Base-by-base conservation (phyloP, 176 grass and related monocot species). In the Carex pumila region DNA sequence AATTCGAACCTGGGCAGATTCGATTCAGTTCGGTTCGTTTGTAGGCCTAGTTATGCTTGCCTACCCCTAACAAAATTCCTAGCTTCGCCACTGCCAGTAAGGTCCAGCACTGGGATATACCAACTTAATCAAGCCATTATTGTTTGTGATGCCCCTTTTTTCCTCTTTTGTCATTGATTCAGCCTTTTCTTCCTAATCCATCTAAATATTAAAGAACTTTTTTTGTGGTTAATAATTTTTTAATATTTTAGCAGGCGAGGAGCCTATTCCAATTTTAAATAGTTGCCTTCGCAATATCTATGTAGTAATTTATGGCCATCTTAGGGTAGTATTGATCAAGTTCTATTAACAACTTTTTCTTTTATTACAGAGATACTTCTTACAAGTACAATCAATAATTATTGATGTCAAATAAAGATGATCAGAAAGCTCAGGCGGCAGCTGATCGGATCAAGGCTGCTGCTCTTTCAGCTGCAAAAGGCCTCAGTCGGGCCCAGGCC, bases 401-500 rank as follows among this genome's bases (percentile, higher is more conserved):
- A 29, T 32, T 13, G 21, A 94, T 97, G 92, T 90, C 92, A 7
- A 84, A 80, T 70, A 91, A 92, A 45, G 87, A 91, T 60, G 89
- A 90, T 36, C 85, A 87, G 73, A 88, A 90, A 22, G 80, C 81
- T 14, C 85, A 81, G 45, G 85, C 47, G 83, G 90, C 92, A 69
- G 65, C 86, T 32, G 87, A 97, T 21, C 45, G 74, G 58, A 91
- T 94, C 64, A 94, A 94, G 84, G 87, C 90, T 5, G 87, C 88
- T 0, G 84, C 89, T 0, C 72, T 94, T 29, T 84, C 90, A 34
- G 92, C 89, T 62, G 92, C 89, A 12, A 91, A 97, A 72, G 92
- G 90, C 66, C 85, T 97, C 61, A 97, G 90, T 81, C 88, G 92
- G 30, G 87, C 63, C 90, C 90, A 97, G 87, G 95, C 92, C 53